These are phyloP conservation scores for Eucalyptus regnans DNA, from an alignment of 345 rosid species.

Conservation along the genomic window DNA sequence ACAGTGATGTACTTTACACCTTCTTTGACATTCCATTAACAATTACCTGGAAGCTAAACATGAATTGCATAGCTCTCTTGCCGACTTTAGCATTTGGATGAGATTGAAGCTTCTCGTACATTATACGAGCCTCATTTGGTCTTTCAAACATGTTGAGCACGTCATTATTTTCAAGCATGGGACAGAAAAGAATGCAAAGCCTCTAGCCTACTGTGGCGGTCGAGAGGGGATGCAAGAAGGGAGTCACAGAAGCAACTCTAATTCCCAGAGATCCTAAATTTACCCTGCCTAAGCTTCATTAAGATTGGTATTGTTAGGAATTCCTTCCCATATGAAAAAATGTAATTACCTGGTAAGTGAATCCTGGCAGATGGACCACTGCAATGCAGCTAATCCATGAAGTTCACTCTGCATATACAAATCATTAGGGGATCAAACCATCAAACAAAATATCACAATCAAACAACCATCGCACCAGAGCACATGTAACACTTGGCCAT, in stretches of 20 bases:
- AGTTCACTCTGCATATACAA: slow-evolving; percentile 52
- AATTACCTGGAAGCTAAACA: slow-evolving; percentile 77
- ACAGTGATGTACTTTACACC: neutral
- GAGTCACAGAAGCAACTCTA: neutral
- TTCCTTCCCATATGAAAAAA: neutral
- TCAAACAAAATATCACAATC: neutral
- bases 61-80: slow-evolving; percentile 66
- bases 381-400: slow-evolving; percentile 88
- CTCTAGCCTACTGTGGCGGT: neutral
- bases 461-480: neutral
- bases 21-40: neutral
- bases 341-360: slow-evolving; percentile 45
- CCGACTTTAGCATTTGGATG: slow-evolving; percentile 65
- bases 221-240: neutral
- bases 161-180: neutral
- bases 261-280: neutral
- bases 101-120: slow-evolving; percentile 85
- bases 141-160: slow-evolving; percentile 21
- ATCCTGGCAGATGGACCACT: slow-evolving; percentile 91
- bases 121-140: slow-evolving; percentile 41
- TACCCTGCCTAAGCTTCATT: neutral
- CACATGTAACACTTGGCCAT: neutral
- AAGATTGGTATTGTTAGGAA: neutral
- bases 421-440: neutral
- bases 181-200: neutral